Percentiles rank a stretch among this genome's conserved stretches.
phyloP scores from a whole-genome alignment of 169 alveolate species.

The Cryptosporidium xiaoi region DNA sequence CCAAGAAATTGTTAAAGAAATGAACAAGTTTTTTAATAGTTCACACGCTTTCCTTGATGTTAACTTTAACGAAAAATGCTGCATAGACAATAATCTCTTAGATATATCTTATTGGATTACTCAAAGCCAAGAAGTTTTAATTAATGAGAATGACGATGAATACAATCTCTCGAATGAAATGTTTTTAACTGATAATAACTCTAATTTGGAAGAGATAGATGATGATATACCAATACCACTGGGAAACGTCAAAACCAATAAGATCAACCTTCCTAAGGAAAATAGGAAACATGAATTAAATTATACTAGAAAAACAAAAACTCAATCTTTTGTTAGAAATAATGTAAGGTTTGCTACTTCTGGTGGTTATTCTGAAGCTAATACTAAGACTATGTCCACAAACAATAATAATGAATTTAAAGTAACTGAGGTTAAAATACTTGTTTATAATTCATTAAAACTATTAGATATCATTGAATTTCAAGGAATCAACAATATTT shows the following conservation, averaged over 20 bases:
- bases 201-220: not conserved
- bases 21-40: not conserved
- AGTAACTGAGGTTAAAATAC: conserved; percentile 3
- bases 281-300: not conserved
- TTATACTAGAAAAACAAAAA: not conserved
- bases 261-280: not conserved
- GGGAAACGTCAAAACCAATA: not conserved
- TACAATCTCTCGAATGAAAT: not conserved
- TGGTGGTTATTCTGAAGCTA: not conserved
- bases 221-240: not conserved
- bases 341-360: conserved; percentile 2
- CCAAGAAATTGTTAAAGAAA: not conserved
- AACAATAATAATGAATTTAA: not conserved
- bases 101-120: not conserved
- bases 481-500: not conserved
- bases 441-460: not conserved
- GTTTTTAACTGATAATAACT: not conserved
- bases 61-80: not conserved
- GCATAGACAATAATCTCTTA: not conserved
- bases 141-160: not conserved
- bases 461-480: not conserved
- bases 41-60: not conserved
- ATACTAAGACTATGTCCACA: not conserved
- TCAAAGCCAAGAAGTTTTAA: not conserved
- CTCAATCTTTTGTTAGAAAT: not conserved